phyloP scores from a whole-genome alignment of 495 filamentous ascomycete species.

The Xylaria cubensis region DNA sequence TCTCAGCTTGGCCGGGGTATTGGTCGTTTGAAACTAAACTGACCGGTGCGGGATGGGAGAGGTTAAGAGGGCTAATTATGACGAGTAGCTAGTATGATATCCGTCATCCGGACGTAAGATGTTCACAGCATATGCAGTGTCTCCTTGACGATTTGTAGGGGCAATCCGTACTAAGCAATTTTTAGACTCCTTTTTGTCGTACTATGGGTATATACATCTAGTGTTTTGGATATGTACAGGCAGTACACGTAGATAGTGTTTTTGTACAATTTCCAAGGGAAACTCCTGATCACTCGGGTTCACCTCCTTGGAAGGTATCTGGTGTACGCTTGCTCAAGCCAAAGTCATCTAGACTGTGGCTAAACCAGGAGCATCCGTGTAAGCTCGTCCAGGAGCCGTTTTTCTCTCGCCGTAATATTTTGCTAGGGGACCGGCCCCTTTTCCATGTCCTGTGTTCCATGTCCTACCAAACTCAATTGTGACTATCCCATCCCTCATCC shows the following conservation, averaged over 20 bases:
- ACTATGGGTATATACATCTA: conserved; percentile 12
- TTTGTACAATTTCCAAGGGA: conserved; percentile 20
- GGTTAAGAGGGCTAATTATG: not conserved
- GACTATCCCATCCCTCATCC: conserved; percentile 1
- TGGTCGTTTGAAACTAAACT: not conserved
- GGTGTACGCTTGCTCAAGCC: conserved; percentile 13
- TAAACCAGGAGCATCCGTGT: conserved; percentile 22
- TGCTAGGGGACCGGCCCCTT: conserved; percentile 8
- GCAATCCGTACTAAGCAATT: not conserved
- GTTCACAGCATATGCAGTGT: not conserved
- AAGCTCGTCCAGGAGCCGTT: not conserved
- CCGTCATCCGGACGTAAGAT: not conserved
- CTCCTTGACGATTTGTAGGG: not conserved
- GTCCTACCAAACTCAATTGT: not conserved
- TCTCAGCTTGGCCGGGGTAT: conserved; percentile 27
- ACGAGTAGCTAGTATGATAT: not conserved
- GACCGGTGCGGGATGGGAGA: not conserved
- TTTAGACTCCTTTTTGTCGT: not conserved
- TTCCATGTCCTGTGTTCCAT: conserved; percentile 1
- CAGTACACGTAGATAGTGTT: not conserved
- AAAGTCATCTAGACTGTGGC: conserved; percentile 22
- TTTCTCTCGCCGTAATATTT: conserved; percentile 2
- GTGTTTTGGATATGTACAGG: conserved; percentile 20
- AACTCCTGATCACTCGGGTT: not conserved
- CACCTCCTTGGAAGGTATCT: conserved; percentile 10